A percentile compares a stretch with the other conserved stretches of the same genome.
These are phyloP conservation scores for Tricholoma furcatifolium DNA, from an alignment of 768 basidiomycete genomes.

Conservation along the genomic window DNA sequence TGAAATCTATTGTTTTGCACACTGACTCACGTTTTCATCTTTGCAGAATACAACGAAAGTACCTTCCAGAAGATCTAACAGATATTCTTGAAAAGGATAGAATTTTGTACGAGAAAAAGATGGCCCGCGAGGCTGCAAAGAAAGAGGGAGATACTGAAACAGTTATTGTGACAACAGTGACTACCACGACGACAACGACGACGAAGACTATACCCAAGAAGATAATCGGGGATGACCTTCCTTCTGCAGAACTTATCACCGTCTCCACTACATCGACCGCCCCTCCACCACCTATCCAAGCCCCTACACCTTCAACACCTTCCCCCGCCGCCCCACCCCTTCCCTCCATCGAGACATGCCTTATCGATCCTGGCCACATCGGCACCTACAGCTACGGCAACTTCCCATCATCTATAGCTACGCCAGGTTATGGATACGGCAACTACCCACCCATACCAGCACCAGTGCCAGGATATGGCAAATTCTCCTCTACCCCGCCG, in stretches of 20 bases:
- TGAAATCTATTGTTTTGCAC: background rate
- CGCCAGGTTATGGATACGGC: background rate
- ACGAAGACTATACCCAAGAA: conserved; percentile 23
- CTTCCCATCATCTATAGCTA: background rate
- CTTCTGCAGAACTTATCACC: background rate
- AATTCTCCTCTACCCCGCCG: conserved; percentile 4
- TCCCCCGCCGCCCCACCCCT: conserved; percentile 2
- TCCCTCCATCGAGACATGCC: conserved; percentile 9
- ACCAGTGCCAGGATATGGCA: conserved; percentile 5
- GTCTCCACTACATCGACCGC: background rate
- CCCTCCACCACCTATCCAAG: background rate
- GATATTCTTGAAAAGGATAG: conserved; percentile 35
- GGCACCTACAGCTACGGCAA: background rate
- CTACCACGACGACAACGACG: conserved; percentile 20
- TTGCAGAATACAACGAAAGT: conserved; percentile 24
- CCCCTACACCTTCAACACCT: background rate
- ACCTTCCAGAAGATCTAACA: conserved; percentile 34
- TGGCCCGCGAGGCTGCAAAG: conserved; percentile 18
- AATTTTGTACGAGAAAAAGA: conserved; percentile 30
- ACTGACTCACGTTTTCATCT: background rate
- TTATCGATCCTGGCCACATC: conserved; percentile 14
- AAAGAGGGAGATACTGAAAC: conserved; percentile 23
- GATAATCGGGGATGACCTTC: background rate
- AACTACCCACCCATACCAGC: background rate
- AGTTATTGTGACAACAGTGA: conserved; percentile 19